Conservation (phyloP, 2,329 filamentous ascomycete species). For the Dissoconium aciculare region DNA sequence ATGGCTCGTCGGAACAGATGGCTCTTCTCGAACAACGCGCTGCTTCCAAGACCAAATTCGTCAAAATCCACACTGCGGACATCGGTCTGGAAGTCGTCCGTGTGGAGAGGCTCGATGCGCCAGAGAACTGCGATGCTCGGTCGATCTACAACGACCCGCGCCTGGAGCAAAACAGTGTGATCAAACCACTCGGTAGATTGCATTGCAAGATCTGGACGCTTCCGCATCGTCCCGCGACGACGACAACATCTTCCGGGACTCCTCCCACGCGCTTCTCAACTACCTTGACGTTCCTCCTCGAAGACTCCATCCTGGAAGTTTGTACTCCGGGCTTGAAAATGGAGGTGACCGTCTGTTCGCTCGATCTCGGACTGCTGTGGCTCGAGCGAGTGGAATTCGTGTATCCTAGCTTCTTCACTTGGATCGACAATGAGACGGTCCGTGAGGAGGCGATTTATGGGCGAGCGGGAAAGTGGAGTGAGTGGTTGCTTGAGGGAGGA, state of each 20-base stretch:
- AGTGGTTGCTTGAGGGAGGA: no score
- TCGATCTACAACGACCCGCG: conserved; percentile 34
- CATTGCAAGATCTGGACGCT: conserved; percentile 37
- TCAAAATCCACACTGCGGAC: conserved; percentile 34
- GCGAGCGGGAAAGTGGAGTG: conserved; percentile 11
- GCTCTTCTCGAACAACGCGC: conserved; percentile 9
- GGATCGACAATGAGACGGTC: conserved; percentile 31
- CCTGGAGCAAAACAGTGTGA: conserved; percentile 25
- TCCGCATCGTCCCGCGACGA: conserved; percentile 23
- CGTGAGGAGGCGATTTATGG: conserved; percentile 15
- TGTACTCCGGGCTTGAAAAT: conserved; percentile 46
- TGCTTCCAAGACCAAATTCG: conserved; percentile 16
- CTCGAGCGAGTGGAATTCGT: conserved; percentile 27
- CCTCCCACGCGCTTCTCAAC: conserved; percentile 30
- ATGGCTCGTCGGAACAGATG: conserved; percentile 24
- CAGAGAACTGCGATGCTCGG: conserved; percentile 22
- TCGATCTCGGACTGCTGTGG: conserved; percentile 20
- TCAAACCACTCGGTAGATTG: conserved; percentile 40
- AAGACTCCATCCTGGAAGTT: conserved; percentile 42
- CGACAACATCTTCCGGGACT: conserved; percentile 13
- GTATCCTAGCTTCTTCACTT: conserved; percentile 31
- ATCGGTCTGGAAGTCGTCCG: conserved; percentile 46
- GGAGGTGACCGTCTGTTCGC: conserved; percentile 21
- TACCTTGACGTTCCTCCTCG: conserved; percentile 48
- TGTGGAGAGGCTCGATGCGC: conserved; percentile 34